These are phyloP conservation scores for Lepidium didymum DNA, from an alignment of 345 rosid species.

Conservation along the genomic window DNA sequence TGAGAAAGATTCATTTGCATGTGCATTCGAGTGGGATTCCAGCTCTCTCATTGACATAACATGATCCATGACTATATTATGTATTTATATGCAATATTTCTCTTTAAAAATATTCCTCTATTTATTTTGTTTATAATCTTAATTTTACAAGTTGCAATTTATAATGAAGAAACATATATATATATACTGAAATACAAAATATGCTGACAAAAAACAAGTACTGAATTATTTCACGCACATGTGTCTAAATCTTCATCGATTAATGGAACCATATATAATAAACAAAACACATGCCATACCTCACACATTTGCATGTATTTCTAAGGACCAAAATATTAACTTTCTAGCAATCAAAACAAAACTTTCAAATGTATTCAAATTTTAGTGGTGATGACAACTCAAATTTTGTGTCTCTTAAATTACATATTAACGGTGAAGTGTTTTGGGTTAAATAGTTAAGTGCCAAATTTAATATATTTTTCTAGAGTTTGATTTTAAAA, in stretches of 20 bases:
- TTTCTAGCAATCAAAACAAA: neutral
- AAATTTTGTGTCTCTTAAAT: too few species aligned
- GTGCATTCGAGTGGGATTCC: constrained; percentile 61
- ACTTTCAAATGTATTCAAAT: neutral
- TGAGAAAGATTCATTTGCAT: constrained; percentile 33
- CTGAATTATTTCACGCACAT: neutral
- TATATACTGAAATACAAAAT: neutral
- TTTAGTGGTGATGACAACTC: too few species aligned
- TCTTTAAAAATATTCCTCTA: neutral
- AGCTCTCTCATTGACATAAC: constrained; percentile 46
- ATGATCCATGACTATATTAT: constrained; percentile 40
- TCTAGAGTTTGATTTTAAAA: too few species aligned
- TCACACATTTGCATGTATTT: neutral
- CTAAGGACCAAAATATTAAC: neutral
- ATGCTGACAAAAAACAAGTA: neutral
- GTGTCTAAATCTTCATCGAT: neutral
- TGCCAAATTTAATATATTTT: too few species aligned
- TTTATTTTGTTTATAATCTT: constrained; percentile 10
- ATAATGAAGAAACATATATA: neutral
- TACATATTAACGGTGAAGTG: too few species aligned
- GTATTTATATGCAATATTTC: constrained; percentile 11
- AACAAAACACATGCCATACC: neutral
- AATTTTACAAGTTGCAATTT: constrained; percentile 12
- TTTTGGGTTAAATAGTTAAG: too few species aligned
- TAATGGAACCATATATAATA: neutral